Conservation (phyloP, 495 filamentous ascomycete species). For the Penicillium simplicissimum region DNA sequence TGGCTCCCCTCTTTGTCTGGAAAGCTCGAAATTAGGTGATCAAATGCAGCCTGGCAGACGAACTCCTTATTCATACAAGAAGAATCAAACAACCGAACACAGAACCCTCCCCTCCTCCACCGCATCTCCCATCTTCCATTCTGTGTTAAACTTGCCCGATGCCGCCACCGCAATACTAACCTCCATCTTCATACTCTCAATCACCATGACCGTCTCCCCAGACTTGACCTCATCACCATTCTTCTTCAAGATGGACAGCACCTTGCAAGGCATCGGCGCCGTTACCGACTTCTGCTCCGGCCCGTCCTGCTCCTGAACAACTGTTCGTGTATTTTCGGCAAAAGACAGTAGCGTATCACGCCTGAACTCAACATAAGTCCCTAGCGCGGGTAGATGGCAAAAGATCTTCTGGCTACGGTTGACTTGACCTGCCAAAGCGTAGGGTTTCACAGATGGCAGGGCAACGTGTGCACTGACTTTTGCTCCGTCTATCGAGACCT, state of each 20-base stretch:
- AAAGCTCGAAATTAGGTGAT: too few relatives aligned
- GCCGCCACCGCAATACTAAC: slow-evolving; percentile 60
- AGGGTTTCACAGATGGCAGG: slow-evolving; percentile 60
- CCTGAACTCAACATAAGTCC: slow-evolving; percentile 63
- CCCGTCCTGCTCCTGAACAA: slow-evolving; percentile 67
- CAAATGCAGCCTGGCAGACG: too few relatives aligned
- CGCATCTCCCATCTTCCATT: slow-evolving; percentile 31
- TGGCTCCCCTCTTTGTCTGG: too few relatives aligned
- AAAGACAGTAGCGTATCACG: slow-evolving; percentile 65
- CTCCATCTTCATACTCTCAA: slow-evolving; percentile 99
- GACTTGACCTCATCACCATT: slow-evolving; percentile 73
- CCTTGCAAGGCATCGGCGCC: slow-evolving; percentile 86
- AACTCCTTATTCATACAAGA: too few relatives aligned
- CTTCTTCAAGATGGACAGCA: slow-evolving; percentile 69
- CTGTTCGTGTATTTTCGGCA: slow-evolving; percentile 64
- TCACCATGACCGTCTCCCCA: slow-evolving; percentile 77
- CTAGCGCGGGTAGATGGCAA: slow-evolving; percentile 22
- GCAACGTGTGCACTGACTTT: slow-evolving; percentile 51
- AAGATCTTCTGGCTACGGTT: slow-evolving; percentile 32
- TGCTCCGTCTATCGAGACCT: slow-evolving; percentile 17
- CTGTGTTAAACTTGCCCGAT: slow-evolving; percentile 25
- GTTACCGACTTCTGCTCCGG: slow-evolving; percentile 68
- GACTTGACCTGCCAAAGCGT: slow-evolving; percentile 58
- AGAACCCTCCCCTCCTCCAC: slow-evolving; percentile 33
- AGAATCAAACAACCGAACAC: slow-evolving; percentile 20